A percentile compares a stretch with the other conserved stretches of the same genome.
phyloP scores from a whole-genome alignment of 495 filamentous ascomycete genomes.

The Talaromyces borbonicus region DNA sequence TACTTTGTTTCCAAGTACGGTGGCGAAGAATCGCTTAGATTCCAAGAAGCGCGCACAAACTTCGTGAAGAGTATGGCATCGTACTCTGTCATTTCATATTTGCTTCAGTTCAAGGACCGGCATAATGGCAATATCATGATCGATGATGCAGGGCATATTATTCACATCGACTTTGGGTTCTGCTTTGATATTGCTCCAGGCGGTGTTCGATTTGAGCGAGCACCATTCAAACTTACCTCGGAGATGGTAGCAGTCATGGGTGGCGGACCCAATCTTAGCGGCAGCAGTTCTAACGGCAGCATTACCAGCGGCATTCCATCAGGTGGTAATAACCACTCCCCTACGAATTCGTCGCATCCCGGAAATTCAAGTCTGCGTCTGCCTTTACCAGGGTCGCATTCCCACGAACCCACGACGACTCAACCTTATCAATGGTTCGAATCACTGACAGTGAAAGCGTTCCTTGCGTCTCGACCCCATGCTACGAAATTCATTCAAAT shows the following conservation, averaged over 20 bases:
- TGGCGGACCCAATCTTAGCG: conserved; percentile 40
- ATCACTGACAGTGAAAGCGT: conserved; percentile 90
- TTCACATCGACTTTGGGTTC: conserved; percentile 99
- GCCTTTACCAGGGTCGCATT: conserved; percentile 25
- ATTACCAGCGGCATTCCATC: not conserved
- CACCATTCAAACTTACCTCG: conserved; percentile 92
- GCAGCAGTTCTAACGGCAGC: conserved; percentile 16
- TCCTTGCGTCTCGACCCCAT: conserved; percentile 82
- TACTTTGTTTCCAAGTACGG: conserved; percentile 98
- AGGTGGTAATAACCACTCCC: not conserved
- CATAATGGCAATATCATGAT: conserved; percentile 99
- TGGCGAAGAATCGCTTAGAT: conserved; percentile 83
- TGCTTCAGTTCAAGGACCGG: conserved; percentile 97
- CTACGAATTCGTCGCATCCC: not conserved
- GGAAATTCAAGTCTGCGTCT: conserved; percentile 12
- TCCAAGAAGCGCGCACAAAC: conserved; percentile 91
- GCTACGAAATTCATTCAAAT: conserved; percentile 78
- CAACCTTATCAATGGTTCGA: conserved; percentile 95
- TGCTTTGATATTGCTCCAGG: conserved; percentile 98
- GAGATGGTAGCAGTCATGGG: conserved; percentile 99
- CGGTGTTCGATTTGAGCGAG: conserved; percentile 91
- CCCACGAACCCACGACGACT: conserved; percentile 49
- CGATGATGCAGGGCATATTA: conserved; percentile 90
- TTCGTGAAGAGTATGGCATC: conserved; percentile 99
- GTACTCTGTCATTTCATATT: conserved; percentile 96